These are phyloP conservation scores for Coelastrella sp. DNA, from an alignment of 139 green algal genomes.

Conservation along the genomic window DNA sequence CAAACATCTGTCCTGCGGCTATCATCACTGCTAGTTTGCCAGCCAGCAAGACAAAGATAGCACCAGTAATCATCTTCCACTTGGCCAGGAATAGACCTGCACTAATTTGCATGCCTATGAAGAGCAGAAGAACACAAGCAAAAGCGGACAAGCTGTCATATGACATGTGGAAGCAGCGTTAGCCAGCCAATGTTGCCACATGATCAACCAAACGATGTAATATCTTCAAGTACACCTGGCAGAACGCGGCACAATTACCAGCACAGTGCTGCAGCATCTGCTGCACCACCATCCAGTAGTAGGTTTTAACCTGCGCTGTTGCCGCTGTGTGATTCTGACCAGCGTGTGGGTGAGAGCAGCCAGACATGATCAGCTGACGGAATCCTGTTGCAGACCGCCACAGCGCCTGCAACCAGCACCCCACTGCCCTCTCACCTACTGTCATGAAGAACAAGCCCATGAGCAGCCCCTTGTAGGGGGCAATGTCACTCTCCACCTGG, in stretches of 20 bases:
- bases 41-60: constrained; percentile 80
- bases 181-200: background rate
- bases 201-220: background rate
- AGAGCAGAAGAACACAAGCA: background rate
- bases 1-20: constrained; percentile 81
- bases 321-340: too few relatives aligned
- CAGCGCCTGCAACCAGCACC: background rate
- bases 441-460: constrained; percentile 99
- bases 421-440: constrained; percentile 66
- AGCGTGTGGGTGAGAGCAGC: background rate
- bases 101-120: constrained; percentile 51
- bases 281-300: too few relatives aligned
- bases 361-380: background rate
- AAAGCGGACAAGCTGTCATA: background rate
- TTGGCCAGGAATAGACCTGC: constrained; percentile 54
- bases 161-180: background rate
- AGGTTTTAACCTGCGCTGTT: too few relatives aligned
- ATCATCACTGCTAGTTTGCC: constrained; percentile 87
- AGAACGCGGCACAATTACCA: too few relatives aligned
- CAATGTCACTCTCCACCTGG: constrained; percentile 98
- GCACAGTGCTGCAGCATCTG: too few relatives aligned
- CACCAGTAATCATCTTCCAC: constrained; percentile 78
- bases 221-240: too few relatives aligned
- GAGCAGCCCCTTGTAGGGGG: constrained; percentile 97
- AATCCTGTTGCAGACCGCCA: background rate